A percentile compares a stretch with the other conserved stretches of the same genome.
phyloP scores from a whole-genome alignment of 768 basidiomycete species.

The Coprinopsis sp. region DNA sequence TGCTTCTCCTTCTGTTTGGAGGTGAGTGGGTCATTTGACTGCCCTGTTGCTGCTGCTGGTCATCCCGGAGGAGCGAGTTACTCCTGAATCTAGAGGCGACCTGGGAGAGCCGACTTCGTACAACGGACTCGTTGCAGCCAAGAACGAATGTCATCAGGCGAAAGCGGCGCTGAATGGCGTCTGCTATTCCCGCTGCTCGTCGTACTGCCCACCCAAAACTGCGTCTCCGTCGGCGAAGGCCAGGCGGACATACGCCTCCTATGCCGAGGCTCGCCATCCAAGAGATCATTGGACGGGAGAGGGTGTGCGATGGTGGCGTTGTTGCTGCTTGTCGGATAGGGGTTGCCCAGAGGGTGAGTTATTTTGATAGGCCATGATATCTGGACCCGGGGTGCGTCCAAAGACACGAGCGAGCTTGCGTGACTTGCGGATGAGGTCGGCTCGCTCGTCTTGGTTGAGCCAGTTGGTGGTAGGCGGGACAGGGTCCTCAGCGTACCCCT shows the following conservation, averaged over 20 bases:
- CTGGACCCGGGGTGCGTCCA: conserved; percentile 57
- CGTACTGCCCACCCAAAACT: conserved; percentile 18
- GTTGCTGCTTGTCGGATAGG: neutral
- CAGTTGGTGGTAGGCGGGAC: conserved; percentile 66
- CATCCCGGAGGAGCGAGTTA: neutral
- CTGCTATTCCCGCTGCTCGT: conserved; percentile 31
- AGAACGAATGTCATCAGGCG: conserved; percentile 42
- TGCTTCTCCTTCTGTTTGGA: conserved; percentile 10
- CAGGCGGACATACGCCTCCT: conserved; percentile 16
- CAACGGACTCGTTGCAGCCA: conserved; percentile 21
- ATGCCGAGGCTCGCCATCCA: conserved; percentile 4
- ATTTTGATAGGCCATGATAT: conserved; percentile 32
- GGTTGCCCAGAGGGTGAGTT: conserved; percentile 8
- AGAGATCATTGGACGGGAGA: conserved; percentile 19
- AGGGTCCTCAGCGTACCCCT: conserved; percentile 12
- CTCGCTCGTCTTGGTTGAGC: conserved; percentile 59
- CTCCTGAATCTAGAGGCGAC: conserved; percentile 9
- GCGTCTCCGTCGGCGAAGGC: conserved; percentile 29
- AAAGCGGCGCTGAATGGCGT: conserved; percentile 54
- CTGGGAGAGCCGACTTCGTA: conserved; percentile 13
- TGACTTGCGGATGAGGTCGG: conserved; percentile 66
- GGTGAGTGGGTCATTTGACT: conserved; percentile 16
- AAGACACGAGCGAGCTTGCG: conserved; percentile 82
- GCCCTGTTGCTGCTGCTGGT: conserved; percentile 5
- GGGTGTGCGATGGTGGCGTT: conserved; percentile 16